These are phyloP conservation scores for Cornus florida DNA, from an alignment of 148 eudicot genomes.

Conservation along the genomic window DNA sequence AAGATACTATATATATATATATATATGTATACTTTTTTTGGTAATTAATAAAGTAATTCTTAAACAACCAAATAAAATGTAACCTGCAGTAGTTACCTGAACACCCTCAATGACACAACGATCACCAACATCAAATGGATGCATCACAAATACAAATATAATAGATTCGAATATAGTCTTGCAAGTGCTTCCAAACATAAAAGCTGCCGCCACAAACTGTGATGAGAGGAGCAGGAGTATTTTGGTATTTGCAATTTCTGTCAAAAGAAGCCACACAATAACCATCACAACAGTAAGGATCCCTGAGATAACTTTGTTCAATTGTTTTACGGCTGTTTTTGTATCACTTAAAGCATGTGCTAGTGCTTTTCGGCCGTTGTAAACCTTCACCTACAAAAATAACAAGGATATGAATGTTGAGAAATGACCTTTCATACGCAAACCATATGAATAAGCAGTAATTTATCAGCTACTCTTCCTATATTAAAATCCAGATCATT, in stretches of 20 bases:
- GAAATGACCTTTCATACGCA: neutral
- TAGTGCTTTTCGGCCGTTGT: conserved; percentile 63
- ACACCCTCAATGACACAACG: conserved; percentile 67
- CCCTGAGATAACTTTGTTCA: conserved; percentile 56
- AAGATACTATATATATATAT: conserved; percentile 18
- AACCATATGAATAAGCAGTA: neutral
- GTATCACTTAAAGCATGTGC: conserved; percentile 83
- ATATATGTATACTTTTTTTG: too few relatives aligned
- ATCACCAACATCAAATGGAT: conserved; percentile 80
- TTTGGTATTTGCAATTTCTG: conserved; percentile 50
- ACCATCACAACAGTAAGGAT: conserved; percentile 41
- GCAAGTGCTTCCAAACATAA: conserved; percentile 71
- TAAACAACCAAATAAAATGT: neutral
- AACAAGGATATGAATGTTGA: neutral
- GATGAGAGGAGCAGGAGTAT: conserved; percentile 60
- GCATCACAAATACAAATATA: conserved; percentile 75
- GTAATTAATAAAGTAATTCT: neutral
- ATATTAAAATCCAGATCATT: neutral
- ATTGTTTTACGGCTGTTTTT: conserved; percentile 72
- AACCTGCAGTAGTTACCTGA: conserved; percentile 37
- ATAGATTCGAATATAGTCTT: conserved; percentile 69
- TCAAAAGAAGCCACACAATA: conserved; percentile 65
- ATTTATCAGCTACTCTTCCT: neutral
- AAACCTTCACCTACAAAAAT: conserved; percentile 59
- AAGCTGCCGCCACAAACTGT: conserved; percentile 67